Evolutionary conservation across 176 grass and related monocot genomes (phyloP), one percentile per base, ranked within the genome.

Genomic region (Musa beccarii): DNA sequence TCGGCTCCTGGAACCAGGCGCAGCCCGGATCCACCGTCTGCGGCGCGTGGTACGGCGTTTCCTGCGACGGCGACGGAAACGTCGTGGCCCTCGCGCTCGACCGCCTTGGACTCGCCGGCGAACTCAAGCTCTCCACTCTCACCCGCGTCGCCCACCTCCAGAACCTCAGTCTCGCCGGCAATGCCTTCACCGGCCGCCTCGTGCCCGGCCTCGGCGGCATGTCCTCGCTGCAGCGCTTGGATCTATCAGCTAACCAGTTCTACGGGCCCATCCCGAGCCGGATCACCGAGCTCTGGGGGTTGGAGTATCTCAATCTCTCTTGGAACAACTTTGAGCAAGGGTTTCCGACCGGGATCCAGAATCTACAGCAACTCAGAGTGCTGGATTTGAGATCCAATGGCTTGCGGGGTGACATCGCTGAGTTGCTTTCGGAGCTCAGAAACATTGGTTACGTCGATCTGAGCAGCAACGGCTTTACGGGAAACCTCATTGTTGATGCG

Each of bases 171-270:
- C 96, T 99, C 79, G 79, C 96, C 7, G 91, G 91, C 8, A 99
- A 99, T 84, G 96, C 82, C 75, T 94, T 99, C 83, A 94, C 96
- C 43, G 96, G 95, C 75, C 91, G 96, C 76, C 83, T 99, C 4
- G 90, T 92, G 17, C 95, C 96, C 15, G 86, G 24, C 83, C 84
- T 99, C 51, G 85, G 96, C 55, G 78, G 69, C 49, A 86, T 99
- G 76, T 16, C 83, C 64, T 80, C 88, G 83, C 91, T 99, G 54
- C 83, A 79, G 72, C 78, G 79, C 84, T 85, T 99, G 82, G 91
- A 99, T 82, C 85, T 99, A 57, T 92, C 96, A 8, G 86, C 82
- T 13, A 99, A 99, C 80, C 84, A 79, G 69, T 99, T 99, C 83
- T 99, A 94, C 70, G 96, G 96, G 16, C 84, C 95, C 22, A 80